phyloP scores from a whole-genome alignment of 2,329 filamentous ascomycete species.

The Diaporthe nobilis region DNA sequence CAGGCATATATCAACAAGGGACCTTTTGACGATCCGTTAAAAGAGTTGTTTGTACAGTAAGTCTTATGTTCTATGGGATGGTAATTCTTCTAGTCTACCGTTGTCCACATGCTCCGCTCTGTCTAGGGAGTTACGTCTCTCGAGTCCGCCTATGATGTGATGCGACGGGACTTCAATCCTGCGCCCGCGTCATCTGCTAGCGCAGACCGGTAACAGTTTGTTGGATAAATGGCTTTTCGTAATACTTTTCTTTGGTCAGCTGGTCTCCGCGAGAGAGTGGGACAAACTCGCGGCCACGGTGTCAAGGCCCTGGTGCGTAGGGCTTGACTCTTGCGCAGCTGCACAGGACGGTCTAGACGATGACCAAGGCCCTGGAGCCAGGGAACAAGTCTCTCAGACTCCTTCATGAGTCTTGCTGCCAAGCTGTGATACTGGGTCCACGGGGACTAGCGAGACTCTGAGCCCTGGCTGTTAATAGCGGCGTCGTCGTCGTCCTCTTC shows the following conservation, averaged over 20 bases:
- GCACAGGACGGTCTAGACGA: conserved; percentile 16
- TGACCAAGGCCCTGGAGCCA: conserved; percentile 12
- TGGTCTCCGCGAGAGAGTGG: not conserved
- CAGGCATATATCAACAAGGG: not conserved
- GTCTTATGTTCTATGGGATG: conserved; percentile 32
- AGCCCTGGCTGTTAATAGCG: conserved; percentile 34
- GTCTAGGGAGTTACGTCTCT: conserved; percentile 29
- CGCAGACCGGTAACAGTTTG: conserved; percentile 3
- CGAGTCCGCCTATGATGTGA: not conserved
- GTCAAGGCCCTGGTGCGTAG: not conserved
- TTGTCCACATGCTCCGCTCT: conserved; percentile 26
- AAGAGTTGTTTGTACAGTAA: conserved; percentile 18
- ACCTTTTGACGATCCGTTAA: not conserved
- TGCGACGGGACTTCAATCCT: not conserved
- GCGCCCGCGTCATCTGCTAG: not conserved
- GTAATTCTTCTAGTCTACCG: conserved; percentile 34
- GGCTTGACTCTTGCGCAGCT: conserved; percentile 4
- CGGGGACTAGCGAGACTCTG: conserved; percentile 38
- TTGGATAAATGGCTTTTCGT: conserved; percentile 24
- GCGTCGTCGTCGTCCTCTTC: conserved; percentile 39
- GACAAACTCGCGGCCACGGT: not conserved
- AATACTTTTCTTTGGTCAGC: not conserved
- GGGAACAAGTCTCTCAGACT: conserved; percentile 5
- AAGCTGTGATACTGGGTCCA: conserved; percentile 30
- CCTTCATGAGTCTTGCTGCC: not conserved